phyloP scores from a whole-genome alignment of 1,284 basidiomycete species.

The Volvariella surrecta region DNA sequence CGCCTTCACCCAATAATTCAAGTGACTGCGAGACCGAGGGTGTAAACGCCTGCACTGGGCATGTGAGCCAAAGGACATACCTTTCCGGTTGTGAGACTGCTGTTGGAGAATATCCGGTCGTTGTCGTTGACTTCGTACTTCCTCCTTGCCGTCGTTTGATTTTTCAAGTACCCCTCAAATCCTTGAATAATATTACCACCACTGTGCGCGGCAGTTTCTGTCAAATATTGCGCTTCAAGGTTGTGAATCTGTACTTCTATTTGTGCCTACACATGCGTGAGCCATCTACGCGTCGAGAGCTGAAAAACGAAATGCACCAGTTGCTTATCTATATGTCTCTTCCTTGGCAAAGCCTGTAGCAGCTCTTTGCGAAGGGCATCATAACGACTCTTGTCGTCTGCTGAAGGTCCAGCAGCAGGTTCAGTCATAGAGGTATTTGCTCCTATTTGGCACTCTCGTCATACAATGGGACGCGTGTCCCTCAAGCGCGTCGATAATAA shows the following conservation, averaged over 20 bases:
- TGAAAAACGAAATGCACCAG: conserved; percentile 37
- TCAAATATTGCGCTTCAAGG: conserved; percentile 63
- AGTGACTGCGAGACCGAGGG: conserved; percentile 57
- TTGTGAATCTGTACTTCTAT: conserved; percentile 69
- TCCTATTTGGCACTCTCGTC: conserved; percentile 19
- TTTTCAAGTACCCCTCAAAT: conserved; percentile 78
- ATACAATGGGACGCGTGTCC: conserved; percentile 25
- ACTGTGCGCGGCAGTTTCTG: conserved; percentile 61
- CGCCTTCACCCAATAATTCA: conserved; percentile 66
- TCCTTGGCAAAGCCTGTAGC: conserved; percentile 58
- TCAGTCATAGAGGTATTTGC: conserved; percentile 19
- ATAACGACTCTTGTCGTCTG: conserved; percentile 61
- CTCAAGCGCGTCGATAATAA: conserved; percentile 26
- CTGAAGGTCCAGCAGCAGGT: conserved; percentile 25
- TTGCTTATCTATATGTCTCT: conserved; percentile 62
- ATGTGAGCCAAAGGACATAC: conserved; percentile 24
- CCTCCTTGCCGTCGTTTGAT: conserved; percentile 52
- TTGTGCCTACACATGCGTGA: conserved; percentile 38
- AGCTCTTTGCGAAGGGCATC: conserved; percentile 67
- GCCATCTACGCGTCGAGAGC: conserved; percentile 3
- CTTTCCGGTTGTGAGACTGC: conserved; percentile 66
- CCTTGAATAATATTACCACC: conserved; percentile 80
- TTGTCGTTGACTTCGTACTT: conserved; percentile 66
- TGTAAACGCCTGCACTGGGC: not conserved
- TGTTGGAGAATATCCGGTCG: conserved; percentile 75